Base-by-base conservation (phyloP, 2,329 filamentous ascomycete species). In the Pseudogymnoascus sp. region DNA sequence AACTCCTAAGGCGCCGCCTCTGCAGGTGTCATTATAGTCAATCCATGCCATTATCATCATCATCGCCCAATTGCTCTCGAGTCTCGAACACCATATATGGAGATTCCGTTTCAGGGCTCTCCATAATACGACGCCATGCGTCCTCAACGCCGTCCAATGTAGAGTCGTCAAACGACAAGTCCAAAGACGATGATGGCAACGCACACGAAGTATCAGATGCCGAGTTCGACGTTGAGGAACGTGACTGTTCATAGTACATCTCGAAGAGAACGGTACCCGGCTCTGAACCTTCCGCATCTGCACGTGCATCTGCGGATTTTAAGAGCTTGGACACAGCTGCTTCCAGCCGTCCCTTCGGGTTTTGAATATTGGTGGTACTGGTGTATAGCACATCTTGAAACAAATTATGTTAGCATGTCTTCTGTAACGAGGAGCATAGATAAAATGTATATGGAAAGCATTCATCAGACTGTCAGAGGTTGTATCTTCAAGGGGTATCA, bases 391-490 rank as follows among this genome's bases (percentile, higher is more conserved):
- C 64, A 66, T 74, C 75, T 76, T 62, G 36, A 29, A 62, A 62
- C 62, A 68, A 33, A 62, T 63, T 35, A 63, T 65, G 61, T 69
- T 66, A 69, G 64, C 64, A 44, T 41, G 61, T 65, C 55, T 61
- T 61, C 51, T 33, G 10, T 29, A 62, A 55, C n/a, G 29, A 62
- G 39, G 36, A 51, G 27, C 31, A 39, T 51, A 36, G 63, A 61
- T 17, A 65, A 41, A 31, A 59, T 31, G 44, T 60, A 63, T 64
- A 67, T 58, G 55, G 65, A 62, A 70, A 65, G 69, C 79, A 77
- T 79, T 78, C 71, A 85, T 95, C 91, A 96, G 91, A 79, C 87
- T 91, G 87, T 93, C 87, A 93, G 89, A 92, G 85, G 84, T 83
- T 59, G 38, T 59, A 59, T 94, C 92, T 86, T 95, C 92, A 96